Percentiles rank a stretch among this genome's conserved stretches.
phyloP scores from a whole-genome alignment of 169 alveolate genomes.

The Amoebophrya sp. region DNA sequence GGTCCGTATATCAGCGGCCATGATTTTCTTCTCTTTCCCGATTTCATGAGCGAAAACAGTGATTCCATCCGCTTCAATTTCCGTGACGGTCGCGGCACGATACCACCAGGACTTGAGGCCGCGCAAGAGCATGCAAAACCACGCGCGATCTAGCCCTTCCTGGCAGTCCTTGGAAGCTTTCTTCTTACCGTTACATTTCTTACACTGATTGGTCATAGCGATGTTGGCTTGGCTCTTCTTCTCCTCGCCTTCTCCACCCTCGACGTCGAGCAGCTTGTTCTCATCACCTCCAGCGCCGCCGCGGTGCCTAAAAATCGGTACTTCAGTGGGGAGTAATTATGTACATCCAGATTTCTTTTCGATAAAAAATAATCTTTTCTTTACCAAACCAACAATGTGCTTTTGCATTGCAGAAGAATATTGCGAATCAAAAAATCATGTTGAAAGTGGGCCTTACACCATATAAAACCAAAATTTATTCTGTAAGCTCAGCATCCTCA shows the following conservation, averaged over 20 bases:
- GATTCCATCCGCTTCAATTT: background rate
- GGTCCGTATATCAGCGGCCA: background rate
- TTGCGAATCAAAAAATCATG: no score
- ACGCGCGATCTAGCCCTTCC: slow-evolving; percentile 4
- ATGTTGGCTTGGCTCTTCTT: slow-evolving; percentile 20
- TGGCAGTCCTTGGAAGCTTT: slow-evolving; percentile 2
- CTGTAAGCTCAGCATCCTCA: no score
- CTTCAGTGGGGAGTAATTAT: background rate
- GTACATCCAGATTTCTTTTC: background rate
- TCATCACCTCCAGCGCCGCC: background rate
- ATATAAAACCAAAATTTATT: no score
- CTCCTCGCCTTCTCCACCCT: background rate
- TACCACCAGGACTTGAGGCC: background rate
- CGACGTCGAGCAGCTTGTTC: background rate
- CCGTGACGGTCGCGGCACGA: slow-evolving; percentile 6
- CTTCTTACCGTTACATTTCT: background rate
- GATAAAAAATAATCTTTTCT: background rate
- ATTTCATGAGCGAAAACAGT: slow-evolving; percentile 3
- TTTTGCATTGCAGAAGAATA: no score
- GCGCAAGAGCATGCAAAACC: slow-evolving; percentile 14
- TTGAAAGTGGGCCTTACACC: no score
- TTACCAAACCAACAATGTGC: background rate
- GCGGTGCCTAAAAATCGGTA: background rate
- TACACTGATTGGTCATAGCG: background rate
- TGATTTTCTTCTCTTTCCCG: background rate